Percentiles rank a stretch among this genome's conserved stretches.
phyloP scores from a whole-genome alignment of 176 grass and related monocot genomes.

The Metroxylon sagu region DNA sequence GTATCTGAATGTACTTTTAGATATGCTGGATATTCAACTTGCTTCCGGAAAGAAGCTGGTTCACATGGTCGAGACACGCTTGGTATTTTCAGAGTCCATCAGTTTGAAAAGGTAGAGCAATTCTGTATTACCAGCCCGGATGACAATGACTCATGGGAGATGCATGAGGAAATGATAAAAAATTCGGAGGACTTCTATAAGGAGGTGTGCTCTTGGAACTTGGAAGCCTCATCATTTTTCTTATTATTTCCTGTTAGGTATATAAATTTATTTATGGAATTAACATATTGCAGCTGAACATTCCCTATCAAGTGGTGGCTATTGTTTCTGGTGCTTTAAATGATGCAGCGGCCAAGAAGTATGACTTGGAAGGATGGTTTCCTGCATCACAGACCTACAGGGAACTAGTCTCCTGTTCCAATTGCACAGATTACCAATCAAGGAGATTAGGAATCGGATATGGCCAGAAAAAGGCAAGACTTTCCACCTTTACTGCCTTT shows the following conservation, averaged over 20 bases:
- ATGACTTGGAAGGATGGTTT: constrained; percentile 97
- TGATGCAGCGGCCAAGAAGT: constrained; percentile 92
- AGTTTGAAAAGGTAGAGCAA: constrained; percentile 95
- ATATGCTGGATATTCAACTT: constrained; percentile 92
- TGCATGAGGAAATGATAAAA: constrained; percentile 82
- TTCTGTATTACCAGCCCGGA: constrained; percentile 82
- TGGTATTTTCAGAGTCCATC: constrained; percentile 92
- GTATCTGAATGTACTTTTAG: constrained; percentile 20
- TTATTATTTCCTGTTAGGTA: neutral
- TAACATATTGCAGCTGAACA: constrained; percentile 44
- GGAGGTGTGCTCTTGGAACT: constrained; percentile 19
- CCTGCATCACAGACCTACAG: constrained; percentile 79
- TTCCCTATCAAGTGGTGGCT: constrained; percentile 80
- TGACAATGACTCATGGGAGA: constrained; percentile 63
- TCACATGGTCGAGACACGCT: constrained; percentile 83
- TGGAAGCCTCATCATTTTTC: neutral
- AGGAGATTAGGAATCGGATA: constrained; percentile 81
- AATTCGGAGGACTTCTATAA: constrained; percentile 88
- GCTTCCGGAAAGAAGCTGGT: constrained; percentile 92
- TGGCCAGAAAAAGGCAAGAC: constrained; percentile 77
- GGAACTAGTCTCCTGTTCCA: constrained; percentile 91
- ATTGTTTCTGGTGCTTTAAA: constrained; percentile 93
- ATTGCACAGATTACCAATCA: constrained; percentile 92
- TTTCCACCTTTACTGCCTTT: neutral
- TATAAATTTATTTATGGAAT: constrained; percentile 10